Base-by-base conservation (phyloP, 2,329 filamentous ascomycete species). In the Epichloe aotearoae region DNA sequence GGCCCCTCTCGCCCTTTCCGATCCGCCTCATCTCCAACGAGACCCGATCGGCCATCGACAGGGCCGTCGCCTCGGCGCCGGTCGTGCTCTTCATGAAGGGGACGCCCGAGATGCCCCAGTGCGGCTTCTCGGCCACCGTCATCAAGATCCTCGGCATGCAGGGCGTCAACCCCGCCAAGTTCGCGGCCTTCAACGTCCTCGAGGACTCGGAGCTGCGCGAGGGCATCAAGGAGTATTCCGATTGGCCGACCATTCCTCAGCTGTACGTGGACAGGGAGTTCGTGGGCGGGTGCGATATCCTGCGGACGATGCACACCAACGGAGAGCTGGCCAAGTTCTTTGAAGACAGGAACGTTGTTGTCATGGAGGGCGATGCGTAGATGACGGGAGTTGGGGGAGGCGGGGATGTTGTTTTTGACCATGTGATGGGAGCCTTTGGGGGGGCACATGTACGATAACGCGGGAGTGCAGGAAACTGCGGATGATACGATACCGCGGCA, bases 41-140 rank as follows among this genome's bases (percentile, higher is more conserved):
- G 63, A 93, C 87, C 11, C 82, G 79, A 55, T 70, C 80, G 39
- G 89, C 90, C 26, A 98, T 98, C 61, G 88, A 96, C 68, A 88
- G 89, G 67, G 91, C 91, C 34, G 84, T 98, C 15, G 75, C 73
- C 23, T 90, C 89, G 1, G 86, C 90, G 0, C 91, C 91, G 2
- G 91, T 98, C 0, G 93, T 98, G 1, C 77, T 98, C 52, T 98
- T 98, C 76, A 98, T 98, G 93, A 98, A 98, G 75, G 93, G 93
- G 53, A 97, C 93, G 1, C 93, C 93, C 52, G 90, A 96, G 72
- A 88, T 82, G 54, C 93, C 93, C 19, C 90, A 96, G 69, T 98
- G 93, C 70, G 93, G 93, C 44, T 98, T 96, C 76, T 97, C 91
- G 53, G 82, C 90, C 61, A 91, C 91, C 50, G 88, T 80, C 65